These are phyloP conservation scores for Rhododendron ferrugineum DNA, from an alignment of 148 eudicot genomes.

Conservation along the genomic window DNA sequence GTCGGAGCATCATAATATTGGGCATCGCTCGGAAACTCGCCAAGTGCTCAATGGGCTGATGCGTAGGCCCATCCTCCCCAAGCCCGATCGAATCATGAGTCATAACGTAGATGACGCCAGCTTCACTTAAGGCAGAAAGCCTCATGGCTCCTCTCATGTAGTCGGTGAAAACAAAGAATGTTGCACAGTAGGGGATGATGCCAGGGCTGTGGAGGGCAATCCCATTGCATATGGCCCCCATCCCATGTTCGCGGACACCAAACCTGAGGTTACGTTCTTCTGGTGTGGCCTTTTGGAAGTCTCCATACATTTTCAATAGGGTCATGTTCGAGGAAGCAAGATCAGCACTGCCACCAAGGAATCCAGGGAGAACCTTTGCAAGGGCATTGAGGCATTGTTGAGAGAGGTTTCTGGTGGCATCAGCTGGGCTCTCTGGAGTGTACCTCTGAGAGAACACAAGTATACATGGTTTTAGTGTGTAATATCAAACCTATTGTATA, in stretches of 20 bases:
- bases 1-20: slow-evolving; percentile 82
- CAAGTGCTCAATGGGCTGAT: slow-evolving; percentile 94
- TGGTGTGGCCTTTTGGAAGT: slow-evolving; percentile 89
- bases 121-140: slow-evolving; percentile 73
- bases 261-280: slow-evolving; percentile 89
- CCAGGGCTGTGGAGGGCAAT: slow-evolving; percentile 92
- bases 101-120: slow-evolving; percentile 90
- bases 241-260: slow-evolving; percentile 92
- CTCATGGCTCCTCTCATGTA: slow-evolving; percentile 97
- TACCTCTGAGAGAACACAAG: slow-evolving; percentile 46
- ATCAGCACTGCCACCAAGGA: slow-evolving; percentile 98
- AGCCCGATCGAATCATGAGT: slow-evolving; percentile 99
- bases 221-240: slow-evolving; percentile 95
- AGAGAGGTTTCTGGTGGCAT: slow-evolving; percentile 93
- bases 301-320: slow-evolving; percentile 78
- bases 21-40: slow-evolving; percentile 99
- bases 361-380: slow-evolving; percentile 79
- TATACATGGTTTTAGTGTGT: neutral
- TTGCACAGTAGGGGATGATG: slow-evolving; percentile 87
- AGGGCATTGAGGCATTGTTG: slow-evolving; percentile 81
- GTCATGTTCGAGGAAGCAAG: slow-evolving; percentile 99
- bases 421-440: slow-evolving; percentile 86
- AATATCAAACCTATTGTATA: neutral
- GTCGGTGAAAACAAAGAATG: slow-evolving; percentile 95
- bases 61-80: slow-evolving; percentile 98